A percentile compares a stretch with the other conserved stretches of the same genome.
These are phyloP conservation scores for Tripterygium wilfordii DNA, from an alignment of 177 flowering plant genomes.

Conservation along the genomic window DNA sequence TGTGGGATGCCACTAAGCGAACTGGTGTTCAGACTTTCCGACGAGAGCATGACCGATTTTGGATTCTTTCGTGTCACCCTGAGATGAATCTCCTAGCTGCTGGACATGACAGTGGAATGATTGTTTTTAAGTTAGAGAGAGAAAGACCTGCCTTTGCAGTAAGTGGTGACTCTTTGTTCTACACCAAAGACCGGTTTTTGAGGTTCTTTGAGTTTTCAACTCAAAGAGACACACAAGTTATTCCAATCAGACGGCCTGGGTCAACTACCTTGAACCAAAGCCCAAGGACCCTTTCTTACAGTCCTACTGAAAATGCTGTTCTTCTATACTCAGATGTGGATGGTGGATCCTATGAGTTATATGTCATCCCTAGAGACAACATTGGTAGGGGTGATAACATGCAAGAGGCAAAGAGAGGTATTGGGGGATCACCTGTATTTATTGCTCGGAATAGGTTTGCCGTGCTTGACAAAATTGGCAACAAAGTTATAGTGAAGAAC, in stretches of 20 bases:
- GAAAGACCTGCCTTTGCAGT: constrained; percentile 24
- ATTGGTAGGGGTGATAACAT: constrained; percentile 14
- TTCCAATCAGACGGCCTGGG: constrained; percentile 24
- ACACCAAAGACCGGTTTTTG: constrained; percentile 21
- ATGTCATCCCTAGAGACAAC: constrained; percentile 15
- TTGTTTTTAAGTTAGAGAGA: constrained; percentile 25
- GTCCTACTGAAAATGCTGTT: constrained; percentile 28
- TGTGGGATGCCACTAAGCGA: constrained; percentile 27
- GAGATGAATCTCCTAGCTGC: constrained; percentile 29
- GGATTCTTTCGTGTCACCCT: constrained; percentile 26
- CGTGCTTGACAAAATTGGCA: constrained; percentile 71
- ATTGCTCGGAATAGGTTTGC: constrained; percentile 89
- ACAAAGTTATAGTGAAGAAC: constrained; percentile 75
- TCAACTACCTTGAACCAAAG: constrained; percentile 15
- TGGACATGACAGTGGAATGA: constrained; percentile 30
- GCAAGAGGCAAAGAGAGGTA: constrained; percentile 20
- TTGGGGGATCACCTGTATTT: constrained; percentile 65
- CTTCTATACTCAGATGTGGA: constrained; percentile 21
- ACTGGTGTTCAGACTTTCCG: constrained; percentile 25
- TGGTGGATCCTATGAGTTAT: constrained; percentile 25
- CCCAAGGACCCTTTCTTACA: constrained; percentile 23
- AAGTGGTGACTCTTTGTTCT: constrained; percentile 19
- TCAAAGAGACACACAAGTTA: constrained; percentile 23
- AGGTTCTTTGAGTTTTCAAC: constrained; percentile 18
- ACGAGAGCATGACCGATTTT: constrained; percentile 24